Base-by-base conservation (phyloP, 2,329 filamentous ascomycete genomes). In the Gyromitra esculenta region DNA sequence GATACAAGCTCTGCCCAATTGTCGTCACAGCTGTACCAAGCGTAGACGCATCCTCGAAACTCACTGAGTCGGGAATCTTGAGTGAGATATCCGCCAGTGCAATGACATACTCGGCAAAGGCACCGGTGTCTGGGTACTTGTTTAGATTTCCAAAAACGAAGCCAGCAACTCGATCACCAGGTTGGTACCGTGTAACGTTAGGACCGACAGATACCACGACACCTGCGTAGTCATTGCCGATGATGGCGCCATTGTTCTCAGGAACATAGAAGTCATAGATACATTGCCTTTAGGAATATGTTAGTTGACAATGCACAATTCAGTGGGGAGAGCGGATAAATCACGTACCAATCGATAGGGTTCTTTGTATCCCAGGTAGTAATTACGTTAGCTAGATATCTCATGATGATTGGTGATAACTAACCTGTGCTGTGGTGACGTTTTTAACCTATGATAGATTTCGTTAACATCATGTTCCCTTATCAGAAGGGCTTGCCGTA, bases 91-190 rank as follows among this genome's bases (percentile, higher is more conserved):
- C 82, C 0, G 79, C 82, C 13, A 81, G 80, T 18, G 80, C 80
- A 2, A 79, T 70, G 25, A 82, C 79, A 70, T 84, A 84, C 63
- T 84, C 81, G 13, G 82, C 82, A 76, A 85, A 85, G 1, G 82
- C 80, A 9, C 84, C 84, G 45, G 79, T 77, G 1, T 81, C 76
- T 9, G 39, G 64, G 3, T 15, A 41, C 18, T 45, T 35, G 6
- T 81, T 41, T 0, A 73, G 70, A 54, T 84, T 82, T 18, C 84
- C 84, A 50, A 83, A 81, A 4, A 82, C 82, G 15, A 81, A 79
- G 5, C 84, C 85, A 15, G 81, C 82, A 3, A 85, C 83, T 5
- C 80, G 80, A 80, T 85, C 84, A 8, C 84, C 84, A 3, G 82
- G 79, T 2, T 77, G 52, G 9, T 82, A 77, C 9, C 73, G 41